These are phyloP conservation scores for Tetradesmus obliquus DNA, from an alignment of 139 green algal species.

Conservation along the genomic window DNA sequence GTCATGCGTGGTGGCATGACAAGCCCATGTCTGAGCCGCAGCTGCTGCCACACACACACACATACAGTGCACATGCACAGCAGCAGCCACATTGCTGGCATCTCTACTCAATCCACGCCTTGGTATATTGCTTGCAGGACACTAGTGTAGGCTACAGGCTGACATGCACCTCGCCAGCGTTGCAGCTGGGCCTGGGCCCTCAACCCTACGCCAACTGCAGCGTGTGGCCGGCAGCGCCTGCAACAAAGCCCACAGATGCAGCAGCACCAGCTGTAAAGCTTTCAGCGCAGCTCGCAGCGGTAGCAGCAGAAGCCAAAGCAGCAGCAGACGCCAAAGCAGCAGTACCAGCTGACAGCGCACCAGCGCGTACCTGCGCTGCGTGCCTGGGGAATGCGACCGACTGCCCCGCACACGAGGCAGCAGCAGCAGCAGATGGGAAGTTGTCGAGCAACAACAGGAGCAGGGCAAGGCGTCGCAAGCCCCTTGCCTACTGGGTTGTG, in stretches of 20 bases:
- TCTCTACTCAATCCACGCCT: too few species aligned
- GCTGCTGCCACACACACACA: not conserved
- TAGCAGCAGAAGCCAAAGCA: constrained; percentile 1
- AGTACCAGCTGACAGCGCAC: not conserved
- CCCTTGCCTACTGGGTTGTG: not conserved
- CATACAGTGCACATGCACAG: not conserved
- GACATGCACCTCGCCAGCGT: constrained; percentile 19
- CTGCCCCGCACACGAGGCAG: not conserved
- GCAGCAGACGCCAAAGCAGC: not conserved
- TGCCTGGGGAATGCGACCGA: not conserved
- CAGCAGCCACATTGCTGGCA: not conserved
- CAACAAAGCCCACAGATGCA: not conserved
- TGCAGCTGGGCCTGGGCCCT: constrained; percentile 13
- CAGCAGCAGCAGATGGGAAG: not conserved
- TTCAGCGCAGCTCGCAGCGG: not conserved
- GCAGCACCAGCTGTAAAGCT: not conserved
- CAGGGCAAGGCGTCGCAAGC: not conserved
- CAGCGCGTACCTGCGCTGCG: not conserved
- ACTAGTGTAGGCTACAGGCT: not conserved
- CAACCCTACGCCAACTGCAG: constrained; percentile 25
- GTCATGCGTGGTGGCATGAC: not conserved
- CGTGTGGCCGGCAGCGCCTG: constrained; percentile 14
- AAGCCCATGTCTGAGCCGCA: not conserved
- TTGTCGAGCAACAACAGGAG: not conserved
- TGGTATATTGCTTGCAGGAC: not conserved